A percentile compares a stretch with the other conserved stretches of the same genome.
phyloP scores from a whole-genome alignment of 108 stramenopile species.

The Bacterosira constricta region DNA sequence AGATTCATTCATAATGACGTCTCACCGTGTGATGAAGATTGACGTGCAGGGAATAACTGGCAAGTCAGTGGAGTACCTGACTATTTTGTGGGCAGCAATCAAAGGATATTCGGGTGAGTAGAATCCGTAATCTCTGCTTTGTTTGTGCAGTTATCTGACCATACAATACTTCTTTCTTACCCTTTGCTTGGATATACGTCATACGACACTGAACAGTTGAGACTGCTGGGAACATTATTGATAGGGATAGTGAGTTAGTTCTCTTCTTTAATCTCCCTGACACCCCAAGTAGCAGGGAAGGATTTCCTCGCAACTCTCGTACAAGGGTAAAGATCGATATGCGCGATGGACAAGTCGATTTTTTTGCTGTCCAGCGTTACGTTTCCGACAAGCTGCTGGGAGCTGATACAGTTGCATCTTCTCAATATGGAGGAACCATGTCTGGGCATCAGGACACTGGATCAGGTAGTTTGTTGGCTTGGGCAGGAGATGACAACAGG shows the following conservation, averaged over 20 bases:
- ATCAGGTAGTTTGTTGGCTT: conserved; percentile 44
- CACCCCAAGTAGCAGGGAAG: conserved; percentile 3
- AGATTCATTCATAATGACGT: conserved; percentile 47
- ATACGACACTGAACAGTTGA: conserved; percentile 44
- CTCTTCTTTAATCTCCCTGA: conserved; percentile 59
- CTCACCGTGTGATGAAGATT: conserved; percentile 41
- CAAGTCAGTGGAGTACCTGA: conserved; percentile 50
- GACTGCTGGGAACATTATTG: conserved; percentile 69
- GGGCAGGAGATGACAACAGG: conserved; percentile 62
- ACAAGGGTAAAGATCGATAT: conserved; percentile 62
- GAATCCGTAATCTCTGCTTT: not conserved
- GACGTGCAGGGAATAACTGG: conserved; percentile 57
- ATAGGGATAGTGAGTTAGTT: conserved; percentile 63
- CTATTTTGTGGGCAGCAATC: conserved; percentile 61
- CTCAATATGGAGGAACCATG: conserved; percentile 24
- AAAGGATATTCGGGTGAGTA: conserved; percentile 58
- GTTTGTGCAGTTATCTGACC: not conserved
- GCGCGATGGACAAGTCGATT: conserved; percentile 56
- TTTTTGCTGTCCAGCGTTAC: conserved; percentile 64
- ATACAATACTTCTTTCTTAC: not conserved
- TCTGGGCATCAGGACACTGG: conserved; percentile 22
- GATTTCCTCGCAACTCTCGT: conserved; percentile 44
- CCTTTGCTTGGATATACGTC: not conserved
- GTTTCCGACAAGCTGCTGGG: conserved; percentile 63
- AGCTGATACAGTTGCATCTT: conserved; percentile 43